Evolutionary conservation across 202 grass and related monocot genomes (phyloP), one percentile per base, ranked within the genome.

Genomic region (Dendrocalamus latiflorus): DNA sequence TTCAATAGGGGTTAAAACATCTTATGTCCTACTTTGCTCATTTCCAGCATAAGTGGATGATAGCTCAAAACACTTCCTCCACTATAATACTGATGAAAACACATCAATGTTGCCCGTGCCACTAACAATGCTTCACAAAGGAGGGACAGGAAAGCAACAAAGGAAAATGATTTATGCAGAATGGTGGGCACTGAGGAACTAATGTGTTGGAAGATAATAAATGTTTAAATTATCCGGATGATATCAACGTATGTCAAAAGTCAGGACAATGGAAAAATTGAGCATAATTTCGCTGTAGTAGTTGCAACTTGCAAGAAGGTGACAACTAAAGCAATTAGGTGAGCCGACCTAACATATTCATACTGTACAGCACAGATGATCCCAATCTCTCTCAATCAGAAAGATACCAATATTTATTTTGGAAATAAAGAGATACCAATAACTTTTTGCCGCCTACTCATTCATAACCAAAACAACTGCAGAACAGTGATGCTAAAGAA

Each of bases 61-160:
- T 77, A 18, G 56, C 68, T 74, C 68, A 79, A 17, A 79, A 24
- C 88, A 90, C 74, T 83, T 22, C 33, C 56, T 72, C 55, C 58
- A 42, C 68, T 67, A 57, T 8, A 5, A 17, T 65, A 65, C 42
- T 50, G 36, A 58, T 65, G 26, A 2, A 36, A 80, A 53, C 20
- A 58, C 37, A 77, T 59, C 24, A 42, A 47, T 56, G 26, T 72
- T 39, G 43, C 2, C 0, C 1, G 5, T 33, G 16, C 28, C 41
- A 82, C 55, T 61, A 38, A 62, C 60, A 83, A 50, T 83, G 84
- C n/a, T 75, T 75, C 43, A 49, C 16, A 83, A 86, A 55, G 43
- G 48, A 42, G 51, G 42, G 74, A 20, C 68, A 78, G 0, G 9
- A 65, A 42, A 53, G 75, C 63, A 47, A 66, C 34, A 77, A 76